These are phyloP conservation scores for Ceratocystis eucalypticola DNA, from an alignment of 2,329 filamentous ascomycete genomes.

Conservation along the genomic window DNA sequence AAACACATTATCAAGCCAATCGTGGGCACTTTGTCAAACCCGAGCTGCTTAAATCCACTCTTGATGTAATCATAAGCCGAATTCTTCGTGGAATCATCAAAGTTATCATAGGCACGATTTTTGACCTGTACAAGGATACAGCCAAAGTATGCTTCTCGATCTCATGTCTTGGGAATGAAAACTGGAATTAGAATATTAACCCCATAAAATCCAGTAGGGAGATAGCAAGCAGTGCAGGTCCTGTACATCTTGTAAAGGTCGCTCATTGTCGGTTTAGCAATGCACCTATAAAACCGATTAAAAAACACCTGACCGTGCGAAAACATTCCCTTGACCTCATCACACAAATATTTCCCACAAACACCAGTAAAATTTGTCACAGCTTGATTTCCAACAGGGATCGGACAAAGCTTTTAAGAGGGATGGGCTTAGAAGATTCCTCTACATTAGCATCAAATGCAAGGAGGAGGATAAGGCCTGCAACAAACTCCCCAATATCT, in stretches of 20 bases:
- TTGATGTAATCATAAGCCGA: too few species aligned
- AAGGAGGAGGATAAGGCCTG: background rate
- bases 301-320: background rate
- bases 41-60: too few species aligned
- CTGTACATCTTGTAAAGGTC: background rate
- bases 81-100: too few species aligned
- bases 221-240: background rate
- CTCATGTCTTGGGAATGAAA: background rate
- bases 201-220: background rate
- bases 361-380: background rate
- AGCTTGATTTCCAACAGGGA: background rate
- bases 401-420: background rate
- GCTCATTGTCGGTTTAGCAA: background rate
- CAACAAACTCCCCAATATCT: background rate
- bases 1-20: background rate
- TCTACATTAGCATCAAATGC: background rate
- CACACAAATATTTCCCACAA: too few species aligned
- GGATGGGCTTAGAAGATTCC: background rate
- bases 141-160: background rate
- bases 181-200: background rate
- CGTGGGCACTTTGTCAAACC: too few species aligned
- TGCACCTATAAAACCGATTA: background rate
- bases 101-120: background rate
- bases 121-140: background rate
- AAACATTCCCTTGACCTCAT: background rate